Evolutionary conservation across 768 basidiomycete species (phyloP).

Genomic region (Nidularia sp.): DNA sequence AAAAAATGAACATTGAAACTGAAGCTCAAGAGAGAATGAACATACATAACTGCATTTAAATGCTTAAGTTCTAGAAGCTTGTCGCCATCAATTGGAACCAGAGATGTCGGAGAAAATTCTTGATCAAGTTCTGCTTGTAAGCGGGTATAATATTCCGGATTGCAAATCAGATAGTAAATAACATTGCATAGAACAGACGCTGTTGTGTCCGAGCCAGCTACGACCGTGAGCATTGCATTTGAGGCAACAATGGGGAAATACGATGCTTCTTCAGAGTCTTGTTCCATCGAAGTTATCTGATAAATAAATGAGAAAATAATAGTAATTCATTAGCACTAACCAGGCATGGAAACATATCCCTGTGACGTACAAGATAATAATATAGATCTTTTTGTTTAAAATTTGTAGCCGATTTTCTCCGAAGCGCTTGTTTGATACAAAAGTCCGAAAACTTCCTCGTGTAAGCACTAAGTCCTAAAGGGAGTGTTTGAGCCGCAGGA

Average conservation of each 20-base stretch:
- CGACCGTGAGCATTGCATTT: conserved; percentile 7
- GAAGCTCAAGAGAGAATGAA: neutral
- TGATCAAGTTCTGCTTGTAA: conserved; percentile 38
- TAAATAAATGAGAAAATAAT: neutral
- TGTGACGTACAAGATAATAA: conserved; percentile 18
- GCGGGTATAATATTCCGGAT: conserved; percentile 29
- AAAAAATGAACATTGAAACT: neutral
- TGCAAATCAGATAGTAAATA: conserved; percentile 33
- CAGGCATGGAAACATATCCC: neutral
- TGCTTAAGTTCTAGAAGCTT: conserved; percentile 19
- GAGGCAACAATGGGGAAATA: neutral
- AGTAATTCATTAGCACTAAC: neutral
- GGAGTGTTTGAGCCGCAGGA: neutral
- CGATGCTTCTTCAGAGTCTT: neutral
- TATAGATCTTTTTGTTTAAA: conserved; percentile 15
- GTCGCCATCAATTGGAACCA: conserved; percentile 6
- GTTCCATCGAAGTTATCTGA: neutral
- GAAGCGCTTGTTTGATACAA: neutral
- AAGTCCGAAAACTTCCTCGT: neutral
- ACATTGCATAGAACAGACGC: conserved; percentile 30
- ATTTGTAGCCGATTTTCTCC: neutral
- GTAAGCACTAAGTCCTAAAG: neutral
- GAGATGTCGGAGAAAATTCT: conserved; percentile 13
- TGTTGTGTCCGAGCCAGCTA: conserved; percentile 48
- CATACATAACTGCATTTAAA: conserved; percentile 26